phyloP scores from a whole-genome alignment of 805 yeast genomes.

The Priceomyces fermenticarens region DNA sequence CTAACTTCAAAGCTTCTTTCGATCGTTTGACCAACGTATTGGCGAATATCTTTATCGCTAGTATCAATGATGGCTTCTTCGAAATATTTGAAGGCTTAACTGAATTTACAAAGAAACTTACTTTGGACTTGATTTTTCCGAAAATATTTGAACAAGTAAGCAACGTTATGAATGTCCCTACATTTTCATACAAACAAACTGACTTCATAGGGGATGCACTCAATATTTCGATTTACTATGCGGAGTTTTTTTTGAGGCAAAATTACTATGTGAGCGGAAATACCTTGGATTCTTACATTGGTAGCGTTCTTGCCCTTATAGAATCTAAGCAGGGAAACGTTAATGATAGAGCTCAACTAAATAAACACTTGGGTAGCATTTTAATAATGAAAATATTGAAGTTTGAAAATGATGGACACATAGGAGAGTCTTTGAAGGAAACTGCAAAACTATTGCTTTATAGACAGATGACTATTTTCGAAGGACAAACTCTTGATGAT shows the following conservation, averaged over 20 bases:
- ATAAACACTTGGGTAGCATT: conserved; percentile 24
- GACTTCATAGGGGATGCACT: conserved; percentile 22
- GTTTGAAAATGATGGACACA: conserved; percentile 12
- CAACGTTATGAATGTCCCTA: conserved; percentile 29
- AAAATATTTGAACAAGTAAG: conserved; percentile 31
- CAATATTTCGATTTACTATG: conserved; percentile 24
- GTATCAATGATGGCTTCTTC: conserved; percentile 18
- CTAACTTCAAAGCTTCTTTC: conserved; percentile 15
- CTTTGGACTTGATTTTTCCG: conserved; percentile 35
- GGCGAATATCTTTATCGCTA: conserved; percentile 35
- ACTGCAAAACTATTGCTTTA: conserved; percentile 27
- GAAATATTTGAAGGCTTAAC: conserved; percentile 22
- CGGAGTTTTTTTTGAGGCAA: conserved; percentile 25
- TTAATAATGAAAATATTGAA: conserved; percentile 25
- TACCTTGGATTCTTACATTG: conserved; percentile 23
- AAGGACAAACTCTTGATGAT: conserved; percentile 27
- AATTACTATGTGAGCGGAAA: conserved; percentile 21
- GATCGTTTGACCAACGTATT: conserved; percentile 30
- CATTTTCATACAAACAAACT: conserved; percentile 33
- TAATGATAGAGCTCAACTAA: conserved; percentile 14
- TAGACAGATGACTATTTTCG: conserved; percentile 30
- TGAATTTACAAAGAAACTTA: conserved; percentile 33
- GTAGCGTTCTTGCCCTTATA: conserved; percentile 27
- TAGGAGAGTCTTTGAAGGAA: conserved; percentile 13
- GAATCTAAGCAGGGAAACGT: conserved; percentile 18